A percentile compares a stretch with the other conserved stretches of the same genome.
These are phyloP conservation scores for Shiraia bambusicola DNA, from an alignment of 2,329 filamentous ascomycete species.

Conservation along the genomic window DNA sequence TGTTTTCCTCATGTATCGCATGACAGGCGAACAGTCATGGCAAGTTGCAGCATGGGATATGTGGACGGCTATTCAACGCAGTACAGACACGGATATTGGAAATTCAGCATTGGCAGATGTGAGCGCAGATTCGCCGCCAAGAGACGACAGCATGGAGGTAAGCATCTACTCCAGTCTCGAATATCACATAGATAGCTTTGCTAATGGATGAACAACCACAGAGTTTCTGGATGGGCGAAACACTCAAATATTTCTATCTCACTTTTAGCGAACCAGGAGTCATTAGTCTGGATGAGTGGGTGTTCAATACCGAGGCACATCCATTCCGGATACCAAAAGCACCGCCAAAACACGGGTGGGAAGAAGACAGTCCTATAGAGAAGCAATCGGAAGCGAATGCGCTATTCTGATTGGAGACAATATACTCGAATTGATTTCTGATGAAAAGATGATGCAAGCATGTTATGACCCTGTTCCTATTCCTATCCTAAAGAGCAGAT, in stretches of 20 bases:
- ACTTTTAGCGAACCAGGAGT: constrained; percentile 47
- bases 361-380: background rate
- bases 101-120: constrained; percentile 51
- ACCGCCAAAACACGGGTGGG: constrained; percentile 3
- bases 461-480: no score
- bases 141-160: constrained; percentile 50
- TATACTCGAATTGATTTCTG: no score
- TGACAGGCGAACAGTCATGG: constrained; percentile 55
- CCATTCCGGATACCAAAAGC: constrained; percentile 42
- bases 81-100: constrained; percentile 48
- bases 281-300: constrained; percentile 49
- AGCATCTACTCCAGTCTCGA: background rate
- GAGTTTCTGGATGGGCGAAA: constrained; percentile 54
- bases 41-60: constrained; percentile 53
- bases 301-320: constrained; percentile 54
- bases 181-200: background rate
- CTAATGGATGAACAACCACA: constrained; percentile 19
- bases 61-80: constrained; percentile 49
- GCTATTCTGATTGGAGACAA: no score
- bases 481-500: no score
- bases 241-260: constrained; percentile 54
- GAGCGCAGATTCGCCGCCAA: constrained; percentile 40
- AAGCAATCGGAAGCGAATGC: no score
- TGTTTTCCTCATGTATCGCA: constrained; percentile 62
- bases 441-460: no score